Conservation (phyloP, 148 eudicot genomes). For the Cornus florida region DNA sequence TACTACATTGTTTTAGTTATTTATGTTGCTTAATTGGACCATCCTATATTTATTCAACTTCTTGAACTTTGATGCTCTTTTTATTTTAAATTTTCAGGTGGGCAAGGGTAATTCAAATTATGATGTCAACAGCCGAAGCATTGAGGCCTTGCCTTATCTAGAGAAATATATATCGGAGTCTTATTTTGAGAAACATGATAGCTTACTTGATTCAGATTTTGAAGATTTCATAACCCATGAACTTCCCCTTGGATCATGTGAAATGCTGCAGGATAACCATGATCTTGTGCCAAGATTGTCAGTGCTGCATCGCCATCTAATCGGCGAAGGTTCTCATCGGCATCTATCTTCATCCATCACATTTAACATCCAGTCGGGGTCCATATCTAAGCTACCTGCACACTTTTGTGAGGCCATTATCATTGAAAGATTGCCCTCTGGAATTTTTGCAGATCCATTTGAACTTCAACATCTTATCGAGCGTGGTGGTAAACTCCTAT, state of each 20-base stretch:
- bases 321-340: slow-evolving; percentile 95
- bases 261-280: slow-evolving; percentile 19
- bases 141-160: slow-evolving; percentile 16
- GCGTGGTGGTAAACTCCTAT: slow-evolving; percentile 57
- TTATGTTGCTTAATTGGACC: slow-evolving; percentile 5
- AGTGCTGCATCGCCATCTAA: slow-evolving; percentile 40
- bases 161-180: slow-evolving; percentile 44
- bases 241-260: slow-evolving; percentile 25
- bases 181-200: slow-evolving; percentile 48
- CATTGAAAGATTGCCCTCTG: slow-evolving; percentile 76
- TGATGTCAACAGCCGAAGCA: background rate
- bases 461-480: slow-evolving; percentile 75
- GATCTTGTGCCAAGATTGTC: slow-evolving; percentile 21
- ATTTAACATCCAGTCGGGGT: slow-evolving; percentile 36
- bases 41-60: background rate
- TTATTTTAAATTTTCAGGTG: slow-evolving; percentile 9
- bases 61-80: background rate
- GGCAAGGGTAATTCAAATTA: slow-evolving; percentile 9
- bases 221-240: slow-evolving; percentile 37
- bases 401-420: slow-evolving; percentile 54
- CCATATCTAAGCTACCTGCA: slow-evolving; percentile 26
- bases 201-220: slow-evolving; percentile 40
- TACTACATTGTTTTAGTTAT: background rate
- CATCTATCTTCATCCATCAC: slow-evolving; percentile 48
- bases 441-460: slow-evolving; percentile 93